Evolutionary conservation across 345 rosid genomes (phyloP).

Genomic region (Corchorus capsularis): DNA sequence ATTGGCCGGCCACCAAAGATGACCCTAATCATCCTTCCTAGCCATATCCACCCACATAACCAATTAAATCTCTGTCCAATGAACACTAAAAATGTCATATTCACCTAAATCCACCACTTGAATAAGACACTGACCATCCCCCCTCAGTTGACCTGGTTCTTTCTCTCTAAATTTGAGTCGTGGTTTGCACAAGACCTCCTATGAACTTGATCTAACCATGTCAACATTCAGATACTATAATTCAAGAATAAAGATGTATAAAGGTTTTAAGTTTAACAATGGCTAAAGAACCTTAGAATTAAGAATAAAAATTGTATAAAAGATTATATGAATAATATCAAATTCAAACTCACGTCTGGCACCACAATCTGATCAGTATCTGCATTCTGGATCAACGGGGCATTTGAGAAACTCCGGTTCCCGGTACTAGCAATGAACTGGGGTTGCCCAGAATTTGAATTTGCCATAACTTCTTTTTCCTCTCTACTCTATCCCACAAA

Average conservation of each 20-base stretch:
- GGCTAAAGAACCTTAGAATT: background rate
- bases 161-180: background rate
- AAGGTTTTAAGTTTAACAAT: background rate
- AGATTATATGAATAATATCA: background rate
- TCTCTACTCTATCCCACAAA: background rate
- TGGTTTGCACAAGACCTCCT: background rate
- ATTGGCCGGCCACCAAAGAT: background rate
- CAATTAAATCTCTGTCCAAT: background rate
- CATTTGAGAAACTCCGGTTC: conserved; percentile 55
- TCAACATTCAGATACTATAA: background rate
- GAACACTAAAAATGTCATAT: background rate
- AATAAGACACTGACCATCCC: background rate
- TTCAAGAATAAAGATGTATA: background rate
- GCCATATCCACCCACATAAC: background rate
- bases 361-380: conserved; percentile 70
- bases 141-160: background rate
- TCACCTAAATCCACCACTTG: background rate
- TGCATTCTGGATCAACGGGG: conserved; percentile 62
- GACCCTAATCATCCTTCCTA: background rate
- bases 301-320: background rate
- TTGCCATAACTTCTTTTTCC: conserved; percentile 36
- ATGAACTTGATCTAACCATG: background rate
- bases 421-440: conserved; percentile 82
- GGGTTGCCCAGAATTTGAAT: conserved; percentile 48
- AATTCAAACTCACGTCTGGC: conserved; percentile 57